These are phyloP conservation scores for Hypoxylon sp. DNA, from an alignment of 2,329 filamentous ascomycete species.

Conservation along the genomic window DNA sequence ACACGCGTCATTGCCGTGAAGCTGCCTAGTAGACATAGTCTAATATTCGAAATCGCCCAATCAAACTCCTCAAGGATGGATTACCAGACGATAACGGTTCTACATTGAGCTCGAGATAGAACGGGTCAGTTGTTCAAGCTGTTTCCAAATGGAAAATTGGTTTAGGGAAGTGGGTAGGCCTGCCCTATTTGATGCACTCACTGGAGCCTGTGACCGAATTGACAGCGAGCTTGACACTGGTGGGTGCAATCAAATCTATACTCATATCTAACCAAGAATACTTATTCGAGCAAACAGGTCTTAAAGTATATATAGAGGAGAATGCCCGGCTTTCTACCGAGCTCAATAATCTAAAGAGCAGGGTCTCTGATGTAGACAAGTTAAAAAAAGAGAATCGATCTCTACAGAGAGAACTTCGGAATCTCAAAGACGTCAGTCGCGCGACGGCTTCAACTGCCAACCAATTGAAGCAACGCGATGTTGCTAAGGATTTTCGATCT, in stretches of 20 bases:
- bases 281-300: constrained; percentile 34
- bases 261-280: constrained; percentile 11
- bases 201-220: constrained; percentile 48
- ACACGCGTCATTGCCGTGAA: constrained; percentile 7
- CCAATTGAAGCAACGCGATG: constrained; percentile 15
- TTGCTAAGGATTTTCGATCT: constrained; percentile 38
- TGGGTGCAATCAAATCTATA: constrained; percentile 34
- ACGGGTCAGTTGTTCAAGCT: neutral
- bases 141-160: constrained; percentile 52
- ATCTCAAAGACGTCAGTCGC: constrained; percentile 48
- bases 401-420: constrained; percentile 58
- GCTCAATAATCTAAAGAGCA: constrained; percentile 54
- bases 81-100: neutral
- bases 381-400: constrained; percentile 61
- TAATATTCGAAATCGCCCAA: neutral
- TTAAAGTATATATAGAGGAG: constrained; percentile 37
- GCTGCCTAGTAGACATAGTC: neutral
- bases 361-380: constrained; percentile 53
- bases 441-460: constrained; percentile 23
- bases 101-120: constrained; percentile 10
- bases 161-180: constrained; percentile 50
- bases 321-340: constrained; percentile 54
- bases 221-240: constrained; percentile 48
- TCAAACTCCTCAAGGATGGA: neutral
- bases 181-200: constrained; percentile 51